phyloP scores from a whole-genome alignment of 768 basidiomycete species.

The Leucosporidium scottii region DNA sequence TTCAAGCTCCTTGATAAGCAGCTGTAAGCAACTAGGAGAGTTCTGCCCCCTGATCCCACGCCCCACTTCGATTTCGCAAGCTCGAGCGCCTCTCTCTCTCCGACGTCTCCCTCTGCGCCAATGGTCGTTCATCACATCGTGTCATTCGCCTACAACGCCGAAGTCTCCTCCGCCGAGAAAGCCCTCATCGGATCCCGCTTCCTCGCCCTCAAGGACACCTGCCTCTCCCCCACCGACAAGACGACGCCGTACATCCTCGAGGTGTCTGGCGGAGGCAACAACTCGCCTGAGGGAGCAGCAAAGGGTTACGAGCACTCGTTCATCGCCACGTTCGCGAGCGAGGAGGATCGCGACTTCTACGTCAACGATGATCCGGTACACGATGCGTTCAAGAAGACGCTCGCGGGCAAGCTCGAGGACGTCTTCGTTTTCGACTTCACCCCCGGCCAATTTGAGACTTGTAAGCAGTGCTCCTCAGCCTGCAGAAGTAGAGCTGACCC shows the following conservation, averaged over 20 bases:
- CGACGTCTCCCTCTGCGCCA: no score
- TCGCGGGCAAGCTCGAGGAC: no score
- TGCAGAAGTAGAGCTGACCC: no score
- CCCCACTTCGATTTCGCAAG: no score
- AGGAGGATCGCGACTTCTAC: conserved; percentile 38
- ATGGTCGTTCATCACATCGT: conserved; percentile 17
- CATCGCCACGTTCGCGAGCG: conserved; percentile 19
- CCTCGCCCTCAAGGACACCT: conserved; percentile 35
- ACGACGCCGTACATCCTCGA: conserved; percentile 31
- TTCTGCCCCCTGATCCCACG: no score
- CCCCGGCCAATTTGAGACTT: no score
- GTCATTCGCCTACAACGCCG: conserved; percentile 10
- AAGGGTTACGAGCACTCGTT: conserved; percentile 37
- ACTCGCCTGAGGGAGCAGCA: conserved; percentile 33
- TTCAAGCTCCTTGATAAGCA: no score
- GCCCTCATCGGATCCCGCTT: conserved; percentile 34
- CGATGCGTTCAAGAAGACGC: conserved; percentile 36
- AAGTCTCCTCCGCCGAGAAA: conserved; percentile 7
- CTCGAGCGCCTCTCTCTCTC: no score
- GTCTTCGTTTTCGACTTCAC: no score
- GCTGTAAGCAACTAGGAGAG: no score
- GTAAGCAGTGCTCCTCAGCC: no score
- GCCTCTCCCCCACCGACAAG: conserved; percentile 21
- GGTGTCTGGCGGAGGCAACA: conserved; percentile 38
- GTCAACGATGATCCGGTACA: conserved; percentile 37